Evolutionary conservation across 306 rosid species (phyloP).

Genomic region (Luffa acutangula): DNA sequence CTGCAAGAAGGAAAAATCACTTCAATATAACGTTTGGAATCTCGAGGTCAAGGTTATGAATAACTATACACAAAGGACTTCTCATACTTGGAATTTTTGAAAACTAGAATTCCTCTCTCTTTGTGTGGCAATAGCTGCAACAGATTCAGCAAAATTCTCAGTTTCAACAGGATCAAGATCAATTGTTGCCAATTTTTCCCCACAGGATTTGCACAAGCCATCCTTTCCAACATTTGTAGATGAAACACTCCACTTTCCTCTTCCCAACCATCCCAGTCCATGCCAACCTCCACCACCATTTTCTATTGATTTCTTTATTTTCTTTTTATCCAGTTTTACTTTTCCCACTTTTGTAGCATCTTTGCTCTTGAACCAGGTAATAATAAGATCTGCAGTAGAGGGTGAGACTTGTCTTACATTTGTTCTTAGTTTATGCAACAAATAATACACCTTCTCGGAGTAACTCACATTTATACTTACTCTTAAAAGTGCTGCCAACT

Average conservation of each 20-base stretch:
- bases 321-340: constrained; percentile 49
- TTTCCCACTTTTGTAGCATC: constrained; percentile 69
- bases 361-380: constrained; percentile 57
- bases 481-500: constrained; percentile 64
- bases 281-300: constrained; percentile 98
- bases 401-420: constrained; percentile 50
- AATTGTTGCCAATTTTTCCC: constrained; percentile 53
- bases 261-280: constrained; percentile 92
- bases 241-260: constrained; percentile 62
- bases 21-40: neutral
- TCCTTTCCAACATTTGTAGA: constrained; percentile 51
- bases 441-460: constrained; percentile 64
- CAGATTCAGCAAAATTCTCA: constrained; percentile 74
- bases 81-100: constrained; percentile 77
- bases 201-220: constrained; percentile 76
- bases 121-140: constrained; percentile 59
- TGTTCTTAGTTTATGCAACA: constrained; percentile 71
- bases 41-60: neutral
- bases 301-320: constrained; percentile 41
- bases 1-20: constrained; percentile 34
- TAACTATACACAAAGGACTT: neutral
- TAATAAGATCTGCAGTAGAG: constrained; percentile 49
- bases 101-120: constrained; percentile 65
- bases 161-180: constrained; percentile 92
- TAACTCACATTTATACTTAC: constrained; percentile 40